Evolutionary conservation across 208 protist genomes (phyloP).

Genomic region (Wallacemonas sp.): DNA sequence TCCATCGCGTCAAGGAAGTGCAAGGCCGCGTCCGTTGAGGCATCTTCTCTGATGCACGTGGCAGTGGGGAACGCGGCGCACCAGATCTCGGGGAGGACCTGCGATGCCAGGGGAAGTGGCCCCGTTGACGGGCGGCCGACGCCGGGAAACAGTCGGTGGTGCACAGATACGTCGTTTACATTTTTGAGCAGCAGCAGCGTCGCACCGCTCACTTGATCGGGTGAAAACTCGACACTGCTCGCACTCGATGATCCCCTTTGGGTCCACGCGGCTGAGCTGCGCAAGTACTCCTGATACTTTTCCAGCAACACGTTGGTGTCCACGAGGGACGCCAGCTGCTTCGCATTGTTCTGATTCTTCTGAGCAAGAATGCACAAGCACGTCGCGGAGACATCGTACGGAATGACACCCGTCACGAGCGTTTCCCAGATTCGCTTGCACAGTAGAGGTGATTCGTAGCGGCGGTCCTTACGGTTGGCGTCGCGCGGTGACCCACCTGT

Average conservation of each 20-base stretch:
- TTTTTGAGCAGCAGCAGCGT: conserved; percentile 62
- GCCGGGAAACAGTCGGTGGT: conserved; percentile 34
- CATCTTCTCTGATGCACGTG: background rate
- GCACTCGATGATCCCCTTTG: too few relatives aligned
- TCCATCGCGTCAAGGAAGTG: conserved; percentile 36
- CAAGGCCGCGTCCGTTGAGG: conserved; percentile 22
- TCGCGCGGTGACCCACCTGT: conserved; percentile 6
- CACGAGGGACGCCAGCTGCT: conserved; percentile 31
- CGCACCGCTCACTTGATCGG: conserved; percentile 51
- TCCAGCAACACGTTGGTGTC: conserved; percentile 36
- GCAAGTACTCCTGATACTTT: conserved; percentile 49
- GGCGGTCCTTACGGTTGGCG: conserved; percentile 25
- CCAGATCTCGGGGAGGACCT: conserved; percentile 47
- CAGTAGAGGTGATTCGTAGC: conserved; percentile 60
- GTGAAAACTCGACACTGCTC: conserved; percentile 24
- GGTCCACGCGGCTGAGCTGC: too few relatives aligned
- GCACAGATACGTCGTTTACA: conserved; percentile 48
- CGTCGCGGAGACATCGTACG: conserved; percentile 78
- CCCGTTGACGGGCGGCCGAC: conserved; percentile 25
- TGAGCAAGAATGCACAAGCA: conserved; percentile 69
- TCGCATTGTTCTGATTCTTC: conserved; percentile 47
- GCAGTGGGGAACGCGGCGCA: conserved; percentile 40
- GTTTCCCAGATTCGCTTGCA: conserved; percentile 69
- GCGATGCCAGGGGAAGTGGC: conserved; percentile 36
- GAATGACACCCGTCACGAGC: conserved; percentile 65